A percentile compares a stretch with the other conserved stretches of the same genome.
phyloP scores from a whole-genome alignment of 495 filamentous ascomycete genomes.

The Pseudotulostoma volvatum region DNA sequence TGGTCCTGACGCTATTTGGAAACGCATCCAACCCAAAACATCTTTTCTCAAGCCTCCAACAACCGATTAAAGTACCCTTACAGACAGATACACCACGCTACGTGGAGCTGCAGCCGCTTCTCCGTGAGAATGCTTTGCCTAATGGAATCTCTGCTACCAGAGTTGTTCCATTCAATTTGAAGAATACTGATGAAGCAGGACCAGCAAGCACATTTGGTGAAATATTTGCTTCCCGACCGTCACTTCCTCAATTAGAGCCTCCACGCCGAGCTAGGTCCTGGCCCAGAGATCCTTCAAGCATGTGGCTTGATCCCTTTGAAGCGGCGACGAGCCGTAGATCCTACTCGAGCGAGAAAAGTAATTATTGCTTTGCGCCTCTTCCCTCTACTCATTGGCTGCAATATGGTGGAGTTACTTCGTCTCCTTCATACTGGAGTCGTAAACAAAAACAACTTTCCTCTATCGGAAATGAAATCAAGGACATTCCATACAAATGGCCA shows the following conservation, averaged over 20 bases:
- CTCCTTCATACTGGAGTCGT: slow-evolving; percentile 26
- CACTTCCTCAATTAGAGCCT: slow-evolving; percentile 49
- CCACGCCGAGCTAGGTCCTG: slow-evolving; percentile 29
- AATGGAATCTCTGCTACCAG: slow-evolving; percentile 57
- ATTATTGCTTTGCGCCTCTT: slow-evolving; percentile 24
- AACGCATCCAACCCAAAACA: slow-evolving; percentile 57
- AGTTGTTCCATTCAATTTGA: slow-evolving; percentile 39
- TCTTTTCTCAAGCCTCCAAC: slow-evolving; percentile 68
- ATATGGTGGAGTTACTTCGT: slow-evolving; percentile 27
- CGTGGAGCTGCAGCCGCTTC: slow-evolving; percentile 26
- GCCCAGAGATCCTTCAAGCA: slow-evolving; percentile 11
- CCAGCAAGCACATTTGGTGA: slow-evolving; percentile 56
- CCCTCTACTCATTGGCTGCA: slow-evolving; percentile 29
- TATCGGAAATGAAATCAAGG: too few relatives aligned
- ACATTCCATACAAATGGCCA: slow-evolving; percentile 7
- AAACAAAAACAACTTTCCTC: slow-evolving; percentile 21
- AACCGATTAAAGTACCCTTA: slow-evolving; percentile 23
- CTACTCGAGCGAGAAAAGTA: slow-evolving; percentile 24
- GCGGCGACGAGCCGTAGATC: slow-evolving; percentile 19
- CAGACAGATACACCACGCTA: slow-evolving; percentile 7
- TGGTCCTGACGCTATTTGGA: slow-evolving; percentile 51
- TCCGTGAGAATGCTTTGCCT: slow-evolving; percentile 51
- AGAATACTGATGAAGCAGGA: slow-evolving; percentile 13
- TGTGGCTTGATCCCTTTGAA: slow-evolving; percentile 30
- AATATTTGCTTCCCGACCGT: slow-evolving; percentile 56